Evolutionary conservation across 306 rosid genomes (phyloP), one percentile per base, ranked within the genome.

Genomic region (Cercis canadensis): DNA sequence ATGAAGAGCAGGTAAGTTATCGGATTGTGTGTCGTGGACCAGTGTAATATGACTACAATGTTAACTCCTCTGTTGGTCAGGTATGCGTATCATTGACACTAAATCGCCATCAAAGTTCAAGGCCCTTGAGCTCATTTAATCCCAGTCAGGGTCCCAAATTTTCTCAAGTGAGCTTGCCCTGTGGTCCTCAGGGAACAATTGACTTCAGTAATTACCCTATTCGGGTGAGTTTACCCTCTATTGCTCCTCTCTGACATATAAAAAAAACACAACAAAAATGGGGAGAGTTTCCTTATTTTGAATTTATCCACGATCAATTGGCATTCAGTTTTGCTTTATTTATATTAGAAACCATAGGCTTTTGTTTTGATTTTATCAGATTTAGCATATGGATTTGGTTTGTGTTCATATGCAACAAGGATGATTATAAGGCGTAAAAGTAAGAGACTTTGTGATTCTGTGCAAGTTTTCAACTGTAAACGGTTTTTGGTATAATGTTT

Each of bases 141-240:
- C 83, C 83, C 58, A 87, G 79, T 78, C 90, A 84, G 69, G 78
- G 75, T 80, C 83, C 81, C 47, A 84, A 72, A 79, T 69, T 93
- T 70, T 93, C 98, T 73, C 98, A 90, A 90, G 90, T 94, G 75
- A 88, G 90, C 77, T 73, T 93, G 79, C 97, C 96, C 47, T 73
- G 97, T 74, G 98, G 90, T 86, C 85, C 96, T 37, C 84, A 64
- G 11, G 98, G 98, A 50, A 81, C 92, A 32, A 71, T 94, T 78
- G 97, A 94, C 80, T 94, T 87, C 85, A 83, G 96, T 76, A 86
- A 72, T 75, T 94, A 86, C 81, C 98, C 98, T 67, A 81, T 86
- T 64, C 92, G 82, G 87, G 98, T 94, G 88, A 85, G 97, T 83
- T 73, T 56, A 21, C 63, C 39, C 34, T 69, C 65, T 53, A 32